Conservation (phyloP, 441 rosid species). For the Rhodomyrtus psidioides region DNA sequence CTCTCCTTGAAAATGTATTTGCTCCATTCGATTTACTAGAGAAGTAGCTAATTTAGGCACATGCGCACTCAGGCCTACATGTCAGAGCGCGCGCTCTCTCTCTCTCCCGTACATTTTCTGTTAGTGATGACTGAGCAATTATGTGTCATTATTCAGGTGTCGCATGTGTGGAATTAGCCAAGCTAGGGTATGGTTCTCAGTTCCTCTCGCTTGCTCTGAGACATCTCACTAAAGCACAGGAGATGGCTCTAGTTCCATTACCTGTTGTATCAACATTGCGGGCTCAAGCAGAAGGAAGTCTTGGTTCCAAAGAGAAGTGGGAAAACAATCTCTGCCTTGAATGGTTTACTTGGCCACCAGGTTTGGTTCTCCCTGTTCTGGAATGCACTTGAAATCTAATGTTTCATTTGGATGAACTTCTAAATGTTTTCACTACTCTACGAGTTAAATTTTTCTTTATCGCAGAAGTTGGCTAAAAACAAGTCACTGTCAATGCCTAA, state of each 20-base stretch:
- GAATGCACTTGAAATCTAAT: background rate
- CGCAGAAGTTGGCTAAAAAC: background rate
- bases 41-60: background rate
- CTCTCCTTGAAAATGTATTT: background rate
- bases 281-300: slow-evolving; percentile 94
- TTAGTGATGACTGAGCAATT: background rate
- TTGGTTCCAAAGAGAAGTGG: slow-evolving; percentile 72
- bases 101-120: background rate
- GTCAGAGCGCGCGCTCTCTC: background rate
- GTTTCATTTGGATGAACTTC: background rate
- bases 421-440: background rate
- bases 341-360: slow-evolving; percentile 97
- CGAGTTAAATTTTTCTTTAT: background rate
- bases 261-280: slow-evolving; percentile 61
- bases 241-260: slow-evolving; percentile 33
- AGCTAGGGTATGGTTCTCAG: slow-evolving; percentile 37
- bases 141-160: slow-evolving; percentile 29
- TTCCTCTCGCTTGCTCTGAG: slow-evolving; percentile 53
- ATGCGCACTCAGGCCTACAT: background rate
- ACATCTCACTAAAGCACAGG: slow-evolving; percentile 57
- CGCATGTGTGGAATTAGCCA: slow-evolving; percentile 67
- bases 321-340: slow-evolving; percentile 70
- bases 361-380: slow-evolving; percentile 23
- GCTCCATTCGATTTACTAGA: background rate
- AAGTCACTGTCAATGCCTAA: background rate